Conservation (phyloP, 2,329 filamentous ascomycete species). For the Juglanconis juglandina region DNA sequence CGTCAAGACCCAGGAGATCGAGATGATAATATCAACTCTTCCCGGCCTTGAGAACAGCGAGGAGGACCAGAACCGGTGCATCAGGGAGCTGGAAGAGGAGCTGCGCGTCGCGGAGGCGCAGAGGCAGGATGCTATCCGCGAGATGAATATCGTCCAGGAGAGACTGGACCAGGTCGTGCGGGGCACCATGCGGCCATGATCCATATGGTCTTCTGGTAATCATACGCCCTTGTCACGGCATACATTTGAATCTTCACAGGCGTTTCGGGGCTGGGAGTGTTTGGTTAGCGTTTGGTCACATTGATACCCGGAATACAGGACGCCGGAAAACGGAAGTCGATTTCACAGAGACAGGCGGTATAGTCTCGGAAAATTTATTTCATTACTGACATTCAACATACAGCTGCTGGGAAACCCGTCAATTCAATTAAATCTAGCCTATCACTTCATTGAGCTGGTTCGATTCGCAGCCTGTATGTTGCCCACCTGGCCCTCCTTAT, state of each 20-base stretch:
- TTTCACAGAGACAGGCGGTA: not conserved
- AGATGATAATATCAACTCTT: conserved; percentile 69
- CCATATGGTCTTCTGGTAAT: not conserved
- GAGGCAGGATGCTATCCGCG: conserved; percentile 59
- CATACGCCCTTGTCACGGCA: not conserved
- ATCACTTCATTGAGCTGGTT: no score
- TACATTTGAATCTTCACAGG: not conserved
- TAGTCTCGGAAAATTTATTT: not conserved
- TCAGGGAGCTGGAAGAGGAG: conserved; percentile 63
- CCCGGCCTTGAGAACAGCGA: conserved; percentile 78
- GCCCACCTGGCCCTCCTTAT: no score
- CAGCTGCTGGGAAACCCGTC: not conserved
- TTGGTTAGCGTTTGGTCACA: not conserved
- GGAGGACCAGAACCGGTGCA: conserved; percentile 67
- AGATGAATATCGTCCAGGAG: conserved; percentile 58
- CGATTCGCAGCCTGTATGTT: no score
- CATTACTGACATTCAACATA: not conserved
- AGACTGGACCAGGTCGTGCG: conserved; percentile 61
- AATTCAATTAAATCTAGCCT: not conserved
- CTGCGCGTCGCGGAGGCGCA: conserved; percentile 61
- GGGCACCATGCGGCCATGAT: conserved; percentile 55
- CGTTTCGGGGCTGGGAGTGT: not conserved
- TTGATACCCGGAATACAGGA: not conserved
- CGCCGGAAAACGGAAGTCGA: not conserved
- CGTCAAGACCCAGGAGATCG: conserved; percentile 78